These are phyloP conservation scores for Aureobasidium sp. DNA, from an alignment of 2,329 filamentous ascomycete genomes.

Conservation along the genomic window DNA sequence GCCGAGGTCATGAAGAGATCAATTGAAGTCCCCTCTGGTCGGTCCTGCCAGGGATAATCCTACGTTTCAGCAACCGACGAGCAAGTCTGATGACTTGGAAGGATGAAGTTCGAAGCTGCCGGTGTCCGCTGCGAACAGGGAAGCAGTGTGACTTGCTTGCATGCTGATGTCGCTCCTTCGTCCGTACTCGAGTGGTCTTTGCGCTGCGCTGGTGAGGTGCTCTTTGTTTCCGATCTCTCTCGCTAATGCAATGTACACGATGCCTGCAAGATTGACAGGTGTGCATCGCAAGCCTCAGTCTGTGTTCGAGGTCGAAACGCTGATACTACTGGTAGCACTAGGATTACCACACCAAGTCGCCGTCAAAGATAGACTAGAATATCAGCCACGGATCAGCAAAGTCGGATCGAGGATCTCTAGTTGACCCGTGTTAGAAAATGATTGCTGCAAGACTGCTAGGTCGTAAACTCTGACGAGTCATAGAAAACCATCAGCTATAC, in stretches of 20 bases:
- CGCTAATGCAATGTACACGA: constrained; percentile 3
- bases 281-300: not conserved
- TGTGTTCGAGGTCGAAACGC: not conserved
- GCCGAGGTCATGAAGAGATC: not conserved
- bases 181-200: not conserved
- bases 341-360: not conserved
- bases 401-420: not conserved
- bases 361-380: not conserved
- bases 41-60: not conserved
- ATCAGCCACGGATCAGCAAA: not conserved
- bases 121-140: not conserved
- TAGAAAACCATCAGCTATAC: not conserved
- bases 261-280: constrained; percentile 5
- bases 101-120: not conserved
- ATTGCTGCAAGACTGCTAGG: not conserved
- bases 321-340: not conserved
- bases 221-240: not conserved
- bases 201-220: not conserved
- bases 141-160: not conserved
- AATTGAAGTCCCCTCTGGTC: not conserved
- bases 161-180: not conserved
- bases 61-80: not conserved
- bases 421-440: not conserved
- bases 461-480: not conserved
- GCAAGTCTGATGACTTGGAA: not conserved